Percentiles rank a stretch among this genome's conserved stretches.
phyloP scores from a whole-genome alignment of 2,329 filamentous ascomycete genomes.

The Apiospora aurea region DNA sequence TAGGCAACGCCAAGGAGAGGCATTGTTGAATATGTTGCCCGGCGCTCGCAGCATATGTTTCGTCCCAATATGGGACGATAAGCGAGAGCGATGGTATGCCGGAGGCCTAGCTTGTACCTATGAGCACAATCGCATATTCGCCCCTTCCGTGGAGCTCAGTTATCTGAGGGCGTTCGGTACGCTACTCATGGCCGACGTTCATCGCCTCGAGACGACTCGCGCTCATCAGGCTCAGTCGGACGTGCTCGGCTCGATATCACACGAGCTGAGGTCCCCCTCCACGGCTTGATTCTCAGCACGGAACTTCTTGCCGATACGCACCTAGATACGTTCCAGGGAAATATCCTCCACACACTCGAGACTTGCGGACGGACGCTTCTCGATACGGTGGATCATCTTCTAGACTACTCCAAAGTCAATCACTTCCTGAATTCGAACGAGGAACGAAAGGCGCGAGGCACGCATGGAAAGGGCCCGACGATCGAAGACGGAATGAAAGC shows the following conservation, averaged over 20 bases:
- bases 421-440: slow-evolving; percentile 36
- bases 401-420: slow-evolving; percentile 63
- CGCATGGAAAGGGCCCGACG: background rate
- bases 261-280: slow-evolving; percentile 67
- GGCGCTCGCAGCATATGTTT: slow-evolving; percentile 54
- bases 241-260: slow-evolving; percentile 65
- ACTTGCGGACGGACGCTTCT: slow-evolving; percentile 58
- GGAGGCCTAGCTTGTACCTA: slow-evolving; percentile 58
- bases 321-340: slow-evolving; percentile 51
- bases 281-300: slow-evolving; percentile 53
- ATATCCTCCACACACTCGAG: slow-evolving; percentile 51
- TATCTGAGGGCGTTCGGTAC: slow-evolving; percentile 59
- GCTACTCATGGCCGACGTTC: slow-evolving; percentile 63
- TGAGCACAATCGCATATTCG: slow-evolving; percentile 50
- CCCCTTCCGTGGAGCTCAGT: slow-evolving; percentile 54
- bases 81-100: slow-evolving; percentile 55
- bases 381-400: slow-evolving; percentile 60
- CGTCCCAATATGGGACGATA: slow-evolving; percentile 56
- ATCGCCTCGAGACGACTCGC: slow-evolving; percentile 47
- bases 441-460: background rate
- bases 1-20: background rate
- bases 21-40: slow-evolving; percentile 43
- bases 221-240: slow-evolving; percentile 60
- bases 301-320: slow-evolving; percentile 60
- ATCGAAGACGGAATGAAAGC: slow-evolving; percentile 31